Percentiles rank a stretch among this genome's conserved stretches.
Conservation (phyloP, 352 stramenopile species). For the Elongisporangium senticosum region DNA sequence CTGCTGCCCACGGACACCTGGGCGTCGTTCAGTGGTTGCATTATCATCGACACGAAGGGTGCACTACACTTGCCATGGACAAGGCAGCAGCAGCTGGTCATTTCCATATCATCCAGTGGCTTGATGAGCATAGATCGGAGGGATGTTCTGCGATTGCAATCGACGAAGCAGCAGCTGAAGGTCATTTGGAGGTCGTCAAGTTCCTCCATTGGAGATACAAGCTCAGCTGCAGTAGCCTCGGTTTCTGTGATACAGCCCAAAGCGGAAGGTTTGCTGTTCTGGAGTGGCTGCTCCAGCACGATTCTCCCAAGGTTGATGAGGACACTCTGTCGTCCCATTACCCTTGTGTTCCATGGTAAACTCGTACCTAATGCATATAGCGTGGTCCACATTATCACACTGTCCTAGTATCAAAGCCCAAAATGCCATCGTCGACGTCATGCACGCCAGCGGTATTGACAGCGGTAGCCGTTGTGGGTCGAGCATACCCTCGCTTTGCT, state of each 20-base stretch:
- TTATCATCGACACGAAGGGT: conserved; percentile 1
- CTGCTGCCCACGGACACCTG: conserved; percentile 2
- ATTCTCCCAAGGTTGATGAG: not conserved
- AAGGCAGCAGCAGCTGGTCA: not conserved
- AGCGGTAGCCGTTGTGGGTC: not conserved
- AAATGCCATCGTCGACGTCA: not conserved
- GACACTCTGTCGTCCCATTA: not conserved
- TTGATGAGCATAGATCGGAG: not conserved
- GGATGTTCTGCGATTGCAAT: conserved; percentile 10
- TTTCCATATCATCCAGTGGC: not conserved
- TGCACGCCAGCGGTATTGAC: not conserved
- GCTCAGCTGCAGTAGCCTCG: not conserved
- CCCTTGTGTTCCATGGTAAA: not conserved
- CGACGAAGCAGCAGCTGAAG: conserved; percentile 9
- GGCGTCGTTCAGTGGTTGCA: conserved; percentile 8
- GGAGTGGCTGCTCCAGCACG: not conserved
- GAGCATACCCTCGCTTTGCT: not conserved
- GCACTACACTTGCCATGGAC: conserved; percentile 16
- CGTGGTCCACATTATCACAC: not conserved
- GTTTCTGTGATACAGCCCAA: not conserved
- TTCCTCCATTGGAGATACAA: conserved; percentile 4
- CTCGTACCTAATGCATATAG: not conserved
- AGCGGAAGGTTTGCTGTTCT: not conserved
- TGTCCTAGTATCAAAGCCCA: not conserved
- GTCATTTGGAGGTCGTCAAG: conserved; percentile 14